These are phyloP conservation scores for Hura crepitans DNA, from an alignment of 441 rosid genomes.

Conservation along the genomic window DNA sequence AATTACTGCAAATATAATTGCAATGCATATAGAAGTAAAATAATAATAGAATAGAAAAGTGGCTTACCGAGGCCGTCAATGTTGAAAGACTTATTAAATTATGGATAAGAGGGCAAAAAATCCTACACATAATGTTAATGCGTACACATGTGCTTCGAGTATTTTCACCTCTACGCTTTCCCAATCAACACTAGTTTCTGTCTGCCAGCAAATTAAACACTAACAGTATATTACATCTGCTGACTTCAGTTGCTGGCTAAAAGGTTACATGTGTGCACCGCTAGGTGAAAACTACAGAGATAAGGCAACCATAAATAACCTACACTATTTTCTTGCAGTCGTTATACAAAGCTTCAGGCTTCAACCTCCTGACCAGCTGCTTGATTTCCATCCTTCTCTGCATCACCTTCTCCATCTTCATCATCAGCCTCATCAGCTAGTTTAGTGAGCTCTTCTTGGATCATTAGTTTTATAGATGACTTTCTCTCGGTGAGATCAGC, in stretches of 20 bases:
- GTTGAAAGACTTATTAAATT: conserved; percentile 14
- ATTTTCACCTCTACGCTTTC: conserved; percentile 23
- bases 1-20: no score
- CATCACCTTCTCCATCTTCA: conserved; percentile 44
- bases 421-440: conserved; percentile 66
- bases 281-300: conserved; percentile 1
- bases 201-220: conserved; percentile 26
- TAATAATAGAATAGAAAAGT: no score
- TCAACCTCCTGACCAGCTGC: conserved; percentile 42
- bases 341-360: conserved; percentile 37
- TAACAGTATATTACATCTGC: conserved; percentile 35
- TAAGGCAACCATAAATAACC: conserved; percentile 20
- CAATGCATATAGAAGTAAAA: no score
- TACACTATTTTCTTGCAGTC: conserved; percentile 26
- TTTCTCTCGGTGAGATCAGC: conserved; percentile 56
- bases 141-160: conserved; percentile 25
- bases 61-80: background rate
- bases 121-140: conserved; percentile 35
- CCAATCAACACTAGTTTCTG: conserved; percentile 26
- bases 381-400: conserved; percentile 46
- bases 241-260: conserved; percentile 24
- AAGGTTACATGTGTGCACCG: conserved; percentile 22
- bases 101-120: conserved; percentile 8
- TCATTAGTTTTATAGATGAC: conserved; percentile 68
- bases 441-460: conserved; percentile 88